A percentile compares a stretch with the other conserved stretches of the same genome.
Conservation (phyloP, 371 early-diverging fungal genomes). For the Mortierella sp. region DNA sequence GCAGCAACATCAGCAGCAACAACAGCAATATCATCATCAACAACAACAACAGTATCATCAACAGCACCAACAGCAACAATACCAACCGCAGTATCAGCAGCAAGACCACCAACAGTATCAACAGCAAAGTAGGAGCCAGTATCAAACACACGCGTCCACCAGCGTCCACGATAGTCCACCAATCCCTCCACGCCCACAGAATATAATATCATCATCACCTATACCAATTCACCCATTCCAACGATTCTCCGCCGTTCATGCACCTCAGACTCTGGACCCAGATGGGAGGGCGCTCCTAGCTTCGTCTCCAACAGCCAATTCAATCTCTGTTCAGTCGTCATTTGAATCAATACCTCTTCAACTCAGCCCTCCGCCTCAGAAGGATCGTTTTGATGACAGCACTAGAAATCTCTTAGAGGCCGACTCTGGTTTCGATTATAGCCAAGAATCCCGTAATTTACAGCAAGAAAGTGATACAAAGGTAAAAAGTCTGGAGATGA, state of each 20-base stretch:
- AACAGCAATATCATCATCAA: slow-evolving; percentile 3
- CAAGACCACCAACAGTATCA: slow-evolving; percentile 10
- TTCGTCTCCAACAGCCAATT: slow-evolving; percentile 14
- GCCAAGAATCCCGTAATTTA: neutral
- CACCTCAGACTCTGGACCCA: slow-evolving; percentile 19
- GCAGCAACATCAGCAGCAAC: slow-evolving; percentile 7
- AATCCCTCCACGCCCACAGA: slow-evolving; percentile 26
- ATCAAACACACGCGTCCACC: neutral
- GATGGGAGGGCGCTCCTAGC: slow-evolving; percentile 15
- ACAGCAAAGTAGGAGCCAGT: neutral
- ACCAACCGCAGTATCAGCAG: neutral
- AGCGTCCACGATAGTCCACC: slow-evolving; percentile 2
- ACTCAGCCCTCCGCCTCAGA: neutral
- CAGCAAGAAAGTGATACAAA: slow-evolving; percentile 29
- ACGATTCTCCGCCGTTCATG: slow-evolving; percentile 4
- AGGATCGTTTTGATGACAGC: neutral
- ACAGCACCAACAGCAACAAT: neutral
- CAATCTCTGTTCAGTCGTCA: slow-evolving; percentile 3
- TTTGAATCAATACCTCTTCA: slow-evolving; percentile 9
- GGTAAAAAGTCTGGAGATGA: slow-evolving; percentile 26
- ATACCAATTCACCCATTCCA: slow-evolving; percentile 7
- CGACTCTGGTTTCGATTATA: neutral
- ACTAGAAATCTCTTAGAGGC: neutral
- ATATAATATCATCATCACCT: neutral
- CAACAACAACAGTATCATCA: slow-evolving; percentile 2